A percentile compares a stretch with the other conserved stretches of the same genome.
Conservation (phyloP, 2,329 filamentous ascomycete species). For the Aureobasidium zeae region DNA sequence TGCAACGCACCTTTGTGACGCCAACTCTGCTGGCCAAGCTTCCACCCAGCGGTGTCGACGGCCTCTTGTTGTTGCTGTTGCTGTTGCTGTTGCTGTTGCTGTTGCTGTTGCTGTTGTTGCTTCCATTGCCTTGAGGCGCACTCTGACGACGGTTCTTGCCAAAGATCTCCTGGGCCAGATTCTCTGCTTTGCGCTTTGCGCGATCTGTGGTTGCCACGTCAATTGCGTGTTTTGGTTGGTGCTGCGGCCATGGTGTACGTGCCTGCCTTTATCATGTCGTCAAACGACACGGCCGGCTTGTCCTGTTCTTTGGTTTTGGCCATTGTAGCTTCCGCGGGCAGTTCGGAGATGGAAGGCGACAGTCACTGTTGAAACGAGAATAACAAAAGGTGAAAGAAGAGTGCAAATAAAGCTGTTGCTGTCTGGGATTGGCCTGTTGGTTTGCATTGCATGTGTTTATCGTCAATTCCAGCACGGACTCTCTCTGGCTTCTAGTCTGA, state of each 20-base stretch:
- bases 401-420: conserved; percentile 2
- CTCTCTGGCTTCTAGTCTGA: too few relatives aligned
- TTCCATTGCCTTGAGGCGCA: conserved; percentile 39
- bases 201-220: conserved; percentile 41
- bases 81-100: conserved; percentile 32
- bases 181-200: conserved; percentile 61
- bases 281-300: conserved; percentile 36
- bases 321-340: too few relatives aligned
- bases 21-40: conserved; percentile 65
- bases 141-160: conserved; percentile 51
- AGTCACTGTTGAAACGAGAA: too few relatives aligned
- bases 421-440: conserved; percentile 3
- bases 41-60: conserved; percentile 26
- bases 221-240: conserved; percentile 7
- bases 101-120: conserved; percentile 35
- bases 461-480: conserved; percentile 9
- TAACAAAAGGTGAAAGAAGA: not conserved
- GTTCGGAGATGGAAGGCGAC: not conserved
- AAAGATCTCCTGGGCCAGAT: conserved; percentile 64
- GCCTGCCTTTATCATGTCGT: conserved; percentile 45
- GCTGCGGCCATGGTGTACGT: conserved; percentile 13
- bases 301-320: conserved; percentile 11
- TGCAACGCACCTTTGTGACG: conserved; percentile 54
- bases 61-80: conserved; percentile 29
- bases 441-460: conserved; percentile 4